Base-by-base conservation (phyloP, 495 filamentous ascomycete genomes). In the Podospora tetraspora region DNA sequence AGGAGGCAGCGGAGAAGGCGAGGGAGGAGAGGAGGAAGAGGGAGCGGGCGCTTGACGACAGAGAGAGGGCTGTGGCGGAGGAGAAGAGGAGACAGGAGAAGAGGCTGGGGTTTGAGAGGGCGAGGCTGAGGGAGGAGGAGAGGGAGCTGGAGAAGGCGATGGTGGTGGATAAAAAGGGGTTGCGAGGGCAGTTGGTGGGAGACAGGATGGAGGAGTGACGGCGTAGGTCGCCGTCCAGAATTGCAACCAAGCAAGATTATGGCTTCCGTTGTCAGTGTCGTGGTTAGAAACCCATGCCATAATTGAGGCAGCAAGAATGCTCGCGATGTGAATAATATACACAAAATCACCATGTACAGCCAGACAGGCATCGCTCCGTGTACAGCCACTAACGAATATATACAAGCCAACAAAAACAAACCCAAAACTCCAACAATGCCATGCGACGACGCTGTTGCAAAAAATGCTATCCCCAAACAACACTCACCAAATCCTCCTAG, bases 71-170 rank as follows among this genome's bases (percentile, higher is more conserved):
- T 43, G 92, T 95, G 2, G 83, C 88, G 29, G 90, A 92, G 74
- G 90, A 94, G 71, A 94, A 92, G 76, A 79, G 85, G 67, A 83
- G 82, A 70, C 87, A 90, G 69, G 83, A 85, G 74, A 85, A 87
- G 66, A 88, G 90, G 52, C 76, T 93, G 34, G 78, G 86, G 57
- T 86, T 82, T 68, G 87, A 91, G 56, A 91, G 86, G 74, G 87
- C 87, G 52, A 82, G 88, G 56, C 72, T 96, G 24, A 78, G 85
- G 32, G 91, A 94, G 76, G 92, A 90, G 63, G 91, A 95, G 77
- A 83, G 84, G 57, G 91, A 97, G 75, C 77, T 97, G 32, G 86
- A 93, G 72, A 84, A 85, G 68, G 93, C 93, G 16, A 92, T 94
- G 89, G 87, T 82, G 34, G 83, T 95, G 21, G 84, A 84, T 22